Evolutionary conservation across 2,329 filamentous ascomycete species (phyloP).

Genomic region (Claviceps maximensis): DNA sequence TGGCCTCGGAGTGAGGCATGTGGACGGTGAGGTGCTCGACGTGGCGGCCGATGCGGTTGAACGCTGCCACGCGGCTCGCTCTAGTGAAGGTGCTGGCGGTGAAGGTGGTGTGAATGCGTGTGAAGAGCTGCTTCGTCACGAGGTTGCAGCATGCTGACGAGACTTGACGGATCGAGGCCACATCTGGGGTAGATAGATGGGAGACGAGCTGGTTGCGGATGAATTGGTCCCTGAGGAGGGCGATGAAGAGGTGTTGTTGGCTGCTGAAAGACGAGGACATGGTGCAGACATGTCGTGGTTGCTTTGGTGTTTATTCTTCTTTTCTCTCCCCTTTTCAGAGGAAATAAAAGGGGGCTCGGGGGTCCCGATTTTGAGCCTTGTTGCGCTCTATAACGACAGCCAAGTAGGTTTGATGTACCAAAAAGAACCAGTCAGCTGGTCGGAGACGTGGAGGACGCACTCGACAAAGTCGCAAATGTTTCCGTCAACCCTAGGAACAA

Average conservation of each 20-base stretch:
- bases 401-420: too few species aligned
- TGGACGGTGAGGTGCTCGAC: constrained; percentile 67
- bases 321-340: neutral
- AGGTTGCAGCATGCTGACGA: constrained; percentile 59
- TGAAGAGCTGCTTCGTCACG: constrained; percentile 56
- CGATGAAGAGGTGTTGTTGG: constrained; percentile 35
- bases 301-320: neutral
- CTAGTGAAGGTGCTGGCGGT: constrained; percentile 63
- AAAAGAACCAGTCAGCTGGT: too few species aligned
- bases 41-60: constrained; percentile 65
- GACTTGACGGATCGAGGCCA: constrained; percentile 49
- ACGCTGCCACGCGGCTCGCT: constrained; percentile 56
- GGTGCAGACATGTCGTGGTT: constrained; percentile 30
- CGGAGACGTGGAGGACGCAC: too few species aligned
- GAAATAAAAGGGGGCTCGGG: too few species aligned
- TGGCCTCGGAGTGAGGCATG: constrained; percentile 63
- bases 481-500: too few species aligned
- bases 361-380: too few species aligned
- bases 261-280: constrained; percentile 29
- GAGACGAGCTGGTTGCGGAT: constrained; percentile 30
- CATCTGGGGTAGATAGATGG: constrained; percentile 35
- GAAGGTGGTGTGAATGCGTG: constrained; percentile 57
- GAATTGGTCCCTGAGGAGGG: constrained; percentile 34
- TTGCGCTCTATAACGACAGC: too few species aligned
- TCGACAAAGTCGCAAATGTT: too few species aligned